Evolutionary conservation across 139 green algal species (phyloP).

Genomic region (Chlamydomonas sphaeroides): DNA sequence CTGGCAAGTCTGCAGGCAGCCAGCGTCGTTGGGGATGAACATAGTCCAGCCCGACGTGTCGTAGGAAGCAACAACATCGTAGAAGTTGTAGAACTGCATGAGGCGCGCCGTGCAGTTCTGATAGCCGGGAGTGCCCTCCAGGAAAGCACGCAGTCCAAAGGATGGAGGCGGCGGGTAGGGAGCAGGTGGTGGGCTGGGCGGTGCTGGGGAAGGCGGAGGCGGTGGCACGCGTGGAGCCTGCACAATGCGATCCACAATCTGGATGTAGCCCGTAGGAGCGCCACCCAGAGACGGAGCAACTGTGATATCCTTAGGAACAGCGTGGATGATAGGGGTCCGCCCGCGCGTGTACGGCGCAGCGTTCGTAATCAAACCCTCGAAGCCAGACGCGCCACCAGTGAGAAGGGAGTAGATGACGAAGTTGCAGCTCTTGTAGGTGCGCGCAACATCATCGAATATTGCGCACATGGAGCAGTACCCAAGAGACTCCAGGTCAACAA

Average conservation of each 20-base stretch:
- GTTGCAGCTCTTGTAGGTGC: constrained; percentile 10
- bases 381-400: constrained; percentile 10
- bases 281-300: constrained; percentile 5
- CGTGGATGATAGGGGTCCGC: constrained; percentile 4
- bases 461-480: constrained; percentile 41
- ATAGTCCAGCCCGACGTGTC: constrained; percentile 25
- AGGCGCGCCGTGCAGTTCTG: background rate
- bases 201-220: constrained; percentile 22
- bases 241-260: constrained; percentile 34
- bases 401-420: constrained; percentile 13
- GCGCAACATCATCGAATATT: no score
- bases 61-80: background rate
- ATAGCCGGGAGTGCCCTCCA: background rate
- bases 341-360: background rate
- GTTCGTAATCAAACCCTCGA: background rate
- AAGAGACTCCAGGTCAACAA: background rate
- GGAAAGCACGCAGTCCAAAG: background rate
- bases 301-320: constrained; percentile 12
- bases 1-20: background rate
- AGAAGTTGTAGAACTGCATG: constrained; percentile 12
- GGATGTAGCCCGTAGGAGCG: background rate
- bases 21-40: constrained; percentile 26
- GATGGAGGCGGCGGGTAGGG: constrained; percentile 19
- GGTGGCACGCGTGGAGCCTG: constrained; percentile 14
- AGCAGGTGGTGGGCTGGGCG: constrained; percentile 9